Conservation (phyloP, 305 asterid genomes). For the Solanum hybrid region DNA sequence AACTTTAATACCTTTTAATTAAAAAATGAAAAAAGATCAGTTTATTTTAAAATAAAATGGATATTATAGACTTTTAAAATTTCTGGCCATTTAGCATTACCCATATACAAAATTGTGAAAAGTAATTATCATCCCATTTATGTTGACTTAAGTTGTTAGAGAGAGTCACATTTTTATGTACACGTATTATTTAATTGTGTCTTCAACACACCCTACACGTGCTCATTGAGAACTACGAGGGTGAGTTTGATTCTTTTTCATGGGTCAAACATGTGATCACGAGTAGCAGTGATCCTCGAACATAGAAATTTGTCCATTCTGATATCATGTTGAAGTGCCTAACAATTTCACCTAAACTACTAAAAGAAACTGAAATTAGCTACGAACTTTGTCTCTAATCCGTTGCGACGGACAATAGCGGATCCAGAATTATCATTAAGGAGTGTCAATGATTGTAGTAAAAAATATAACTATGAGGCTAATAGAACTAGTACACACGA, state of each 20-base stretch:
- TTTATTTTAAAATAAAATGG: too few relatives aligned
- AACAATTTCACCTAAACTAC: not conserved
- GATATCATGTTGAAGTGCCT: not conserved
- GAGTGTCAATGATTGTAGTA: too few relatives aligned
- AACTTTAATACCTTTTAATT: too few relatives aligned
- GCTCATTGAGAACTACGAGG: not conserved
- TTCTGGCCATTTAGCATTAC: too few relatives aligned
- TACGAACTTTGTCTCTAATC: too few relatives aligned
- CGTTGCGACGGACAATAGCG: too few relatives aligned
- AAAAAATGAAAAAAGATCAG: too few relatives aligned
- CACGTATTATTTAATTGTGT: not conserved
- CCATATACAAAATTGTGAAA: not conserved
- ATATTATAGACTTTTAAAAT: too few relatives aligned
- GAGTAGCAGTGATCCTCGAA: not conserved
- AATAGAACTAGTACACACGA: too few relatives aligned
- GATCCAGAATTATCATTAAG: too few relatives aligned
- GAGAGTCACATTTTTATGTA: not conserved
- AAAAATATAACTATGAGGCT: too few relatives aligned
- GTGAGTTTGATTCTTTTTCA: not conserved
- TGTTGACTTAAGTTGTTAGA: not conserved
- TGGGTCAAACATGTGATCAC: not conserved
- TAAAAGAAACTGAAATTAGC: not conserved
- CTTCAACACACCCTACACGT: not conserved
- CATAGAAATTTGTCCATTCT: not conserved
- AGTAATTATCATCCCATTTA: not conserved